Evolutionary conservation across 2,329 filamentous ascomycete genomes (phyloP).

Genomic region (Penicillium sp.): DNA sequence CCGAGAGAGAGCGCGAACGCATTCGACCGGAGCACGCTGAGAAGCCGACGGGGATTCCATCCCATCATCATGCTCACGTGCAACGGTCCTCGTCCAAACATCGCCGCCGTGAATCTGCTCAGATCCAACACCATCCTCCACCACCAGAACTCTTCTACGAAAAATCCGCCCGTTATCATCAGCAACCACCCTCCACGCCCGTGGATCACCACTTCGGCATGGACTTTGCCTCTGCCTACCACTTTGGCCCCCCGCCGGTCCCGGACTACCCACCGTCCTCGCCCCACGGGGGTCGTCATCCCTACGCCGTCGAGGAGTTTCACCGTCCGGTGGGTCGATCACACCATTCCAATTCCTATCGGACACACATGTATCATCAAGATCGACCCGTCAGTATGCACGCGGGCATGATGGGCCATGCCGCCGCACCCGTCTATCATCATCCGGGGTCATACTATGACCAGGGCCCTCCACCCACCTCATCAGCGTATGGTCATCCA

Average conservation of each 20-base stretch:
- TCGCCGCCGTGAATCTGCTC: slow-evolving; percentile 28
- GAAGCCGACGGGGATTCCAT: slow-evolving; percentile 29
- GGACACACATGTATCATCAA: slow-evolving; percentile 29
- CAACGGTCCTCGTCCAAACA: slow-evolving; percentile 31
- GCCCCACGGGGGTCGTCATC: slow-evolving; percentile 27
- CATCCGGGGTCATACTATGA: slow-evolving; percentile 8
- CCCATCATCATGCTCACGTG: slow-evolving; percentile 25
- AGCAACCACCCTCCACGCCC: slow-evolving; percentile 23
- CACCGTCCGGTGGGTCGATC: slow-evolving; percentile 26
- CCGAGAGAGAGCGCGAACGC: slow-evolving; percentile 26
- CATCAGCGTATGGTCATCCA: slow-evolving; percentile 30
- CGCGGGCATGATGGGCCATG: slow-evolving; percentile 24
- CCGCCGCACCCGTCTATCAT: slow-evolving; percentile 24
- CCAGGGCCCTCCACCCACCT: slow-evolving; percentile 33
- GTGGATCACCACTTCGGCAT: slow-evolving; percentile 26
- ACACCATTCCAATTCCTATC: slow-evolving; percentile 32
- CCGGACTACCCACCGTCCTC: slow-evolving; percentile 30
- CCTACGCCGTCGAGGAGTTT: slow-evolving; percentile 26
- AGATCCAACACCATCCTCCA: slow-evolving; percentile 24
- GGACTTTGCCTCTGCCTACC: slow-evolving; percentile 26
- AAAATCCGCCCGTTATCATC: slow-evolving; percentile 31
- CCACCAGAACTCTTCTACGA: slow-evolving; percentile 31
- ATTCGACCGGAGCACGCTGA: slow-evolving; percentile 27
- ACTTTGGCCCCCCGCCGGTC: slow-evolving; percentile 22
- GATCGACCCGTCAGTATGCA: slow-evolving; percentile 38